Evolutionary conservation across 441 rosid species (phyloP).

Genomic region (Gossypium schwendimanii): DNA sequence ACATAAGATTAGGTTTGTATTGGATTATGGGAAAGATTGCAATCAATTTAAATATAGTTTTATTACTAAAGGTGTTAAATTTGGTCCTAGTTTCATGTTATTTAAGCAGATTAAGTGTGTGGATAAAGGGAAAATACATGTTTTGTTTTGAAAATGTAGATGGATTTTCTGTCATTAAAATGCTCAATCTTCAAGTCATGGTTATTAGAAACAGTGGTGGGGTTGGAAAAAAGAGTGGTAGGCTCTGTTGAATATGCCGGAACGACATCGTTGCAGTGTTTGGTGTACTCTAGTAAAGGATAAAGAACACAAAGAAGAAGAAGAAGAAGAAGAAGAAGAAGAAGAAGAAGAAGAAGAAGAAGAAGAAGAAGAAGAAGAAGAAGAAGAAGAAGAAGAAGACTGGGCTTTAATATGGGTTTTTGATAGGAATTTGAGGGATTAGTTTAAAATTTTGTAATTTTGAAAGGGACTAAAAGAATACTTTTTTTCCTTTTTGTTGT

Average conservation of each 20-base stretch:
- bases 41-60: slow-evolving; percentile 36
- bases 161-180: slow-evolving; percentile 44
- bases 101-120: slow-evolving; percentile 36
- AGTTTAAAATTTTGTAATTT: too few species aligned
- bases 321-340: too few species aligned
- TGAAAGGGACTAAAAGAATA: too few species aligned
- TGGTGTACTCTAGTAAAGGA: slow-evolving; percentile 25
- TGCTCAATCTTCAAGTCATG: slow-evolving; percentile 30
- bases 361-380: too few species aligned
- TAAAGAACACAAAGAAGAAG: too few species aligned
- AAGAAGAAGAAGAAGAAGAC: too few species aligned
- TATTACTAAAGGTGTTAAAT: slow-evolving; percentile 20
- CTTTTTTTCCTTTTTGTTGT: too few species aligned
- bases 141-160: slow-evolving; percentile 24
- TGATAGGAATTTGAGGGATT: too few species aligned
- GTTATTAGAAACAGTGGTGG: slow-evolving; percentile 1
- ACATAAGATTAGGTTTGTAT: slow-evolving; percentile 27
- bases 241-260: slow-evolving; percentile 29
- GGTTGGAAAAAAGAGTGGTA: neutral
- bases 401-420: too few species aligned
- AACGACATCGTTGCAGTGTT: slow-evolving; percentile 40
- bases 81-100: slow-evolving; percentile 35
- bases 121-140: slow-evolving; percentile 29
- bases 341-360: too few species aligned
- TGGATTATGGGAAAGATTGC: slow-evolving; percentile 45